Base-by-base conservation (phyloP, 345 rosid genomes). In the Gossypioides kirkii region DNA sequence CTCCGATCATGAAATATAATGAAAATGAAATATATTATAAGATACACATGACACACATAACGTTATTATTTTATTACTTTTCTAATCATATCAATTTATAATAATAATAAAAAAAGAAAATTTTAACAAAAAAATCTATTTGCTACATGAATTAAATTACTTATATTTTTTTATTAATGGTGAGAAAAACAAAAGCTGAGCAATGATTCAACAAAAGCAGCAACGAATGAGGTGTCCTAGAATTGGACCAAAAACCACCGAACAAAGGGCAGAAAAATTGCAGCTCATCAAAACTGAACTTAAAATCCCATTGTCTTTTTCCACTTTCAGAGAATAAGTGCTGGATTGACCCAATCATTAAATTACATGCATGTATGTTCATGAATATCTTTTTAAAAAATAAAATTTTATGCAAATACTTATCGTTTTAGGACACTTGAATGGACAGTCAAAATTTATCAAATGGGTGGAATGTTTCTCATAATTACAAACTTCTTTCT, bases 141-240 rank as follows among this genome's bases (percentile, higher is more conserved):
- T 4, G 0, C 1, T 0, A 5, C 6, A 32, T 4, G 4, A 1
- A 32, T 32, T 32, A 32, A 32, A 32, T 32, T 4, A 5, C 0
- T 32, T 32, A 32, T 32, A 32, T 32, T 32, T 32, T n/a, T 32
- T 32, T 32, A 32, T 32, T 32, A 1, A 5, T 5, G 36, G 13
- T 10, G 17, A 23, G 64, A 38, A 54, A 69, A 70, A 54, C 12
- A 18, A 1, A 14, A 32, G 62, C 65, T 71, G 60, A 74, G 81
- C 13, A 32, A 26, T 63, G 50, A 70, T 78, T 74, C 78, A 74
- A 74, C 58, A 47, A 74, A 74, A 64, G 49, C 78, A 78, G 73
- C 50, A 22, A 56, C 16, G 61, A 56, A 56, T 56, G 6, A 61
- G 66, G 74, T 43, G 45, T 20, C 25, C 18, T 3, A 45, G 76